Percentiles rank a stretch among this genome's conserved stretches.
Conservation (phyloP, 2,329 filamentous ascomycete species). For the Berkeleyomyces basicola region DNA sequence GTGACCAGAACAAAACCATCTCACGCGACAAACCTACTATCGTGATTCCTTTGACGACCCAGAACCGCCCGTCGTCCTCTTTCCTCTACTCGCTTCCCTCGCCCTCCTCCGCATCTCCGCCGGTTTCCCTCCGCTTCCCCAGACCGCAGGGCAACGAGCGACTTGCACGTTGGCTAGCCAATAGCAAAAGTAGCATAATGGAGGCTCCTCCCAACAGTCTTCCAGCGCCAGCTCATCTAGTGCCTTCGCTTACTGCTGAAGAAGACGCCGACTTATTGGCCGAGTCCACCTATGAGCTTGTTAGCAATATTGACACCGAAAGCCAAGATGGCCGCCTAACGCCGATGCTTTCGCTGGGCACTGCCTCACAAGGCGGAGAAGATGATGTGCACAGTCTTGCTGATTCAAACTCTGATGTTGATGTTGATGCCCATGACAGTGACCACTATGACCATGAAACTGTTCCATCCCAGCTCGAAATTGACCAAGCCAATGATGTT, state of each 20-base stretch:
- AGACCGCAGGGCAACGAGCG: slow-evolving; percentile 36
- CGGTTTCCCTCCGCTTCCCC: slow-evolving; percentile 39
- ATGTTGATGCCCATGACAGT: neutral
- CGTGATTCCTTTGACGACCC: neutral
- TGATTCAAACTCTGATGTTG: slow-evolving; percentile 20
- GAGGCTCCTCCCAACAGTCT: slow-evolving; percentile 12
- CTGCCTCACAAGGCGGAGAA: slow-evolving; percentile 31
- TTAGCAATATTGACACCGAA: slow-evolving; percentile 36
- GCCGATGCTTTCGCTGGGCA: slow-evolving; percentile 15
- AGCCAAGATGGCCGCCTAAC: slow-evolving; percentile 32
- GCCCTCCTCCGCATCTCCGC: slow-evolving; percentile 20
- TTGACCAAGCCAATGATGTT: slow-evolving; percentile 4
- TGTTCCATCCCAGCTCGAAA: slow-evolving; percentile 6
- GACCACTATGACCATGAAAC: slow-evolving; percentile 7
- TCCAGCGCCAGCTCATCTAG: neutral
- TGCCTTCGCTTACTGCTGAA: slow-evolving; percentile 17
- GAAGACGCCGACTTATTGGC: slow-evolving; percentile 28
- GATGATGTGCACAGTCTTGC: slow-evolving; percentile 28
- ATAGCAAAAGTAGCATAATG: slow-evolving; percentile 41
- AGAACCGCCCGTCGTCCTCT: slow-evolving; percentile 1
- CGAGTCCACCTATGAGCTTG: slow-evolving; percentile 41
- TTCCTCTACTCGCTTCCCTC: slow-evolving; percentile 3
- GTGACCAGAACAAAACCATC: slow-evolving; percentile 4
- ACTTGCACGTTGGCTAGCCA: slow-evolving; percentile 43
- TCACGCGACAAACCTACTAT: neutral